These are phyloP conservation scores for Phytophthora sp. DNA, from an alignment of 352 stramenopile genomes.

Conservation along the genomic window DNA sequence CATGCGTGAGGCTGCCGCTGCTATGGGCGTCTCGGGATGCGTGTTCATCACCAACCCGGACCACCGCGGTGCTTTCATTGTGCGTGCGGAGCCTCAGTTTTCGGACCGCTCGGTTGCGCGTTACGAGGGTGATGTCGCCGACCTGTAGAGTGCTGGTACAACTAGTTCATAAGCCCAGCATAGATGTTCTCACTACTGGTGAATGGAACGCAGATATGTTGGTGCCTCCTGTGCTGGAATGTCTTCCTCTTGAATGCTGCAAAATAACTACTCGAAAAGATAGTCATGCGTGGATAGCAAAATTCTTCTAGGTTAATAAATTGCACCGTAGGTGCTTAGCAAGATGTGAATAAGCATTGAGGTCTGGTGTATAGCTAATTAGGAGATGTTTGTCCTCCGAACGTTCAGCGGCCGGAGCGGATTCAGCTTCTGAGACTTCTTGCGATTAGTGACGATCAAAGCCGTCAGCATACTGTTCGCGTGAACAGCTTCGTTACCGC, in stretches of 20 bases:
- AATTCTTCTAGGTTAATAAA: conserved; percentile 38
- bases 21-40: conserved; percentile 93
- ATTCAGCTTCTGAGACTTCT: conserved; percentile 69
- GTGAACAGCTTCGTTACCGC: conserved; percentile 62
- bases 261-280: not conserved
- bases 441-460: conserved; percentile 82
- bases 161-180: not conserved
- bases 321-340: conserved; percentile 17
- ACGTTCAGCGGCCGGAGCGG: conserved; percentile 56
- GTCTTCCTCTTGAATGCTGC: not conserved
- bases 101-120: conserved; percentile 80
- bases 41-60: conserved; percentile 98
- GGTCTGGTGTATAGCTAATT: conserved; percentile 12
- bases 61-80: conserved; percentile 96
- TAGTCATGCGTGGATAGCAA: conserved; percentile 2
- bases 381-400: conserved; percentile 63
- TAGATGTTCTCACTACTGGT: conserved; percentile 15
- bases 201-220: conserved; percentile 11
- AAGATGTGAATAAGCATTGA: not conserved
- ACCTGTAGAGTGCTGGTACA: conserved; percentile 53
- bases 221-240: too few relatives aligned
- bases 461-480: conserved; percentile 83
- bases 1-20: conserved; percentile 94
- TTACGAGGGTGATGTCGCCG: conserved; percentile 85
- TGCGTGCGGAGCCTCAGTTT: conserved; percentile 93